Base-by-base conservation (phyloP, 495 filamentous ascomycete genomes). In the Tuber aestivum region DNA sequence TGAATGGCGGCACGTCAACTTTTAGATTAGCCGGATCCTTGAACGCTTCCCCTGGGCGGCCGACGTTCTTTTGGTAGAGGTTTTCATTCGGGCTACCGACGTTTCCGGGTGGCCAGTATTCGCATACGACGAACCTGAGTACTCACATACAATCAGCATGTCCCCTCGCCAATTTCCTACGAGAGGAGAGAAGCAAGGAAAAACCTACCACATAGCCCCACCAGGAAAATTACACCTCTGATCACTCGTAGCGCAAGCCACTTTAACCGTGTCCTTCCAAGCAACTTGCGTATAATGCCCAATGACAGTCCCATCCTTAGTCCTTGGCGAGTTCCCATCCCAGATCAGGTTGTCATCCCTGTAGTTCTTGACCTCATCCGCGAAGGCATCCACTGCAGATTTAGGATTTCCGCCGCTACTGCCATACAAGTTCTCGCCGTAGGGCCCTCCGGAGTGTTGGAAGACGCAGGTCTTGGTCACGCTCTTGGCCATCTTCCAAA, bases 371-470 rank as follows among this genome's bases (percentile, higher is more conserved):
- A 87, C 76, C 83, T 95, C 93, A 76, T 89, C 79, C 20, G 87
- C 92, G 92, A 92, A 95, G 35, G 85, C 87, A 50, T 87, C 87
- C 41, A 95, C 86, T 23, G 89, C 86, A 16, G 87, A 82, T 0
- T 87, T 86, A 2, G 87, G 86, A 81, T 90, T 89, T 0, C 85
- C 73, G 83, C 89, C 94, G 21, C 90, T 91, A 40, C 89, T 85
- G 4, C 92, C 92, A 3, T 94, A 41, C 27, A 69, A 86, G 83
- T 95, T 95, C 83, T 95, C 93, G 81, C 93, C 93, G 80, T 90
- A 38, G 3, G 18, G 14, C 35, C 44, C 70, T 3, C 41, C 69
- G 10, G 69, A 72, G 61, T 75, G 74, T 35, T 72, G 32, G 21
- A 23, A 75, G 37, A 45, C 9, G 42, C 74, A 75, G 35, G 16